Evolutionary conservation across 2,329 filamentous ascomycete species (phyloP).

Genomic region (Fusarium annulatum): DNA sequence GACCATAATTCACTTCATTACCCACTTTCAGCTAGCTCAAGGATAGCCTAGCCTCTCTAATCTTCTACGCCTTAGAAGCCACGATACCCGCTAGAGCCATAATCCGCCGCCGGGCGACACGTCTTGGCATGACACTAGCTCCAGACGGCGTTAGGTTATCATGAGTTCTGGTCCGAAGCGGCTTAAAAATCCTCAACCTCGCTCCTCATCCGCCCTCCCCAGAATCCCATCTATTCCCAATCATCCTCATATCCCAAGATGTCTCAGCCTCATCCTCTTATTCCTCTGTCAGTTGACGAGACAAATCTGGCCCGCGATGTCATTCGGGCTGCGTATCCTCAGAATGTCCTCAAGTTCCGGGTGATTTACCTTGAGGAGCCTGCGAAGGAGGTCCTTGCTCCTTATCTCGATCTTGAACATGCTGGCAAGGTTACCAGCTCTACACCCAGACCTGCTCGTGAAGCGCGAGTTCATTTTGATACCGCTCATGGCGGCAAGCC

Average conservation of each 20-base stretch:
- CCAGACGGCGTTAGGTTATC: too few species aligned
- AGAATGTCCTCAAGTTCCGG: background rate
- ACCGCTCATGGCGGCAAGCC: background rate
- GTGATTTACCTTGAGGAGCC: background rate
- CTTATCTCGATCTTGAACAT: background rate
- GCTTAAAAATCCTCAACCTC: background rate
- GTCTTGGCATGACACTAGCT: background rate
- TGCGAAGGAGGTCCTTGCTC: rapidly evolving
- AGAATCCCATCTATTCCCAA: too few species aligned
- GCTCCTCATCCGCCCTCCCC: too few species aligned
- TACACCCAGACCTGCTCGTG: background rate
- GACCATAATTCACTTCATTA: background rate
- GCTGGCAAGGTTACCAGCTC: background rate
- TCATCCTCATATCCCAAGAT: background rate
- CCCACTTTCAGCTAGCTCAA: background rate
- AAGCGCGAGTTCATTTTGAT: background rate
- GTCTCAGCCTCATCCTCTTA: background rate
- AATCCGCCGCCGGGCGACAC: background rate
- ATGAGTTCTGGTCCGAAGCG: background rate
- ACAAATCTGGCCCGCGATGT: background rate
- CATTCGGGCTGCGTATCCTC: background rate
- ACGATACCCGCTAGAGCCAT: background rate
- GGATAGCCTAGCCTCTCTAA: rapidly evolving
- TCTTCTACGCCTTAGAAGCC: too few species aligned
- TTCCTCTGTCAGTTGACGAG: background rate